These are phyloP conservation scores for Teratosphaeria epicoccoides DNA, from an alignment of 2,329 filamentous ascomycete genomes.

Conservation along the genomic window DNA sequence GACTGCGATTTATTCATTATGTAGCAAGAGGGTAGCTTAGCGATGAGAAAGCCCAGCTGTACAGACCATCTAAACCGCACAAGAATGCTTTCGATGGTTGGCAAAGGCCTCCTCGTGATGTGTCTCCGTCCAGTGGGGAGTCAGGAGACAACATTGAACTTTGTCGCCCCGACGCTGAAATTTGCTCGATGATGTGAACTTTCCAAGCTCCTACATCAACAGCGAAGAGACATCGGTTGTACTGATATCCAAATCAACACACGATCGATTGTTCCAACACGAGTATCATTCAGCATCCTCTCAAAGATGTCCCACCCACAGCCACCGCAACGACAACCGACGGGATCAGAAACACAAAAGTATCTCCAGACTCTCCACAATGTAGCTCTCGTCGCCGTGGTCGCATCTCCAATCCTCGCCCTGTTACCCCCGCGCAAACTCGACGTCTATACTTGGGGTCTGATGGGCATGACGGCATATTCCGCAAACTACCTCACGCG, in stretches of 20 bases:
- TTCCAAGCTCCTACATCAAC: not conserved
- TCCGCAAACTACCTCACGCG: slow-evolving; percentile 40
- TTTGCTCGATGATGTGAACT: not conserved
- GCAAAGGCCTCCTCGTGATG: too few relatives aligned
- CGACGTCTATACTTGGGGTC: slow-evolving; percentile 48
- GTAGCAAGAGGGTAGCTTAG: too few relatives aligned
- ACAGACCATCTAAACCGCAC: too few relatives aligned
- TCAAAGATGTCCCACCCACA: slow-evolving; percentile 17
- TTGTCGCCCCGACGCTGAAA: not conserved
- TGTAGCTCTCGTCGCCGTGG: slow-evolving; percentile 38
- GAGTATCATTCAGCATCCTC: not conserved
- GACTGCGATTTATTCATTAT: too few relatives aligned
- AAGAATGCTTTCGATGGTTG: too few relatives aligned
- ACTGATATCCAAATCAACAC: not conserved
- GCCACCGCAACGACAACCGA: slow-evolving; percentile 14
- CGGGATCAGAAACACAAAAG: slow-evolving; percentile 17
- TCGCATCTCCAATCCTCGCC: slow-evolving; percentile 45
- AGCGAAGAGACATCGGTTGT: not conserved
- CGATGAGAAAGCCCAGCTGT: too few relatives aligned
- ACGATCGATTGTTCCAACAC: not conserved
- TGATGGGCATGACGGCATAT: slow-evolving; percentile 39
- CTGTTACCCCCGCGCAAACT: slow-evolving; percentile 51
- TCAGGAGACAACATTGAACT: too few relatives aligned
- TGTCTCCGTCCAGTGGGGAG: too few relatives aligned
- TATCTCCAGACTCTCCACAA: slow-evolving; percentile 31